A percentile compares a stretch with the other conserved stretches of the same genome.
These are phyloP conservation scores for Malus sylvestris DNA, from an alignment of 306 rosid genomes.

Conservation along the genomic window DNA sequence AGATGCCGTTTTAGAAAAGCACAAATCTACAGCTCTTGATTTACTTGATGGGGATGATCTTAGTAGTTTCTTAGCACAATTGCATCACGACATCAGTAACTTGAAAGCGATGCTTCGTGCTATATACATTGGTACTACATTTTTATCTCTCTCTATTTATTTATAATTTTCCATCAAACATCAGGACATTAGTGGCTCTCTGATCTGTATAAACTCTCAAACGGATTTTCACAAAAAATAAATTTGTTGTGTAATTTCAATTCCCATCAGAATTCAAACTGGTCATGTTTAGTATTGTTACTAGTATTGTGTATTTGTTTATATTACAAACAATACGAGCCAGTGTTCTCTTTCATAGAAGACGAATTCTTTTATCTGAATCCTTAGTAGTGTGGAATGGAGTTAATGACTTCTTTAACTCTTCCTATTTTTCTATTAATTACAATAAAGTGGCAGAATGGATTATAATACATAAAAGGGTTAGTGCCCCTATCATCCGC, in stretches of 20 bases:
- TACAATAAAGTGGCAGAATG: neutral
- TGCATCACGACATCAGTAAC: conserved; percentile 66
- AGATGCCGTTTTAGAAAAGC: conserved; percentile 78
- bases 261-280: neutral
- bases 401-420: neutral
- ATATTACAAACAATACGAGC: neutral
- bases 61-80: conserved; percentile 55
- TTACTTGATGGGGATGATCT: conserved; percentile 77
- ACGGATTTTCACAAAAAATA: neutral
- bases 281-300: neutral
- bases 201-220: neutral
- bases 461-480: neutral
- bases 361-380: neutral
- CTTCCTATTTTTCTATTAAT: neutral
- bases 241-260: neutral
- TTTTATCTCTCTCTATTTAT: neutral
- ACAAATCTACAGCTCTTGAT: conserved; percentile 68
- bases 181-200: neutral
- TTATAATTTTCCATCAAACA: neutral
- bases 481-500: neutral
- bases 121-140: conserved; percentile 69
- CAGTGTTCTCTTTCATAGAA: neutral
- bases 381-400: neutral
- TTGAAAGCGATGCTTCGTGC: conserved; percentile 98
- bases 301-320: neutral